phyloP scores from a whole-genome alignment of 352 stramenopile genomes.

The Pythium aquatile region DNA sequence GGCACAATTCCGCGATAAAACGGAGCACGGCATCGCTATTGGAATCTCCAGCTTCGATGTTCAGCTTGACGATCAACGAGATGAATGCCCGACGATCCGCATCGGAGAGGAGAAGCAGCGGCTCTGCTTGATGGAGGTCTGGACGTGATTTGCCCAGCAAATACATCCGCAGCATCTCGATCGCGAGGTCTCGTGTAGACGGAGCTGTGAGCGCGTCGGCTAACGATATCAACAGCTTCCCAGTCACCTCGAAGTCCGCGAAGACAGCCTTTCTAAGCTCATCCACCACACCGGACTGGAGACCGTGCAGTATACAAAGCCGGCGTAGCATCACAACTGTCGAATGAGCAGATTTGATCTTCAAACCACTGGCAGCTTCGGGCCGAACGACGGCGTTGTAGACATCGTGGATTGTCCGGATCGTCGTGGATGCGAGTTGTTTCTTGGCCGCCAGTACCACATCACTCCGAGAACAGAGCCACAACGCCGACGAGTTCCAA shows the following conservation, averaged over 20 bases:
- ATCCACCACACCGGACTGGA: neutral
- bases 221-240: constrained; percentile 20
- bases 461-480: constrained; percentile 52
- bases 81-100: constrained; percentile 12
- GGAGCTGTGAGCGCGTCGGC: neutral
- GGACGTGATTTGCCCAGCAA: neutral
- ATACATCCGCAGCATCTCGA: neutral
- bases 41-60: neutral
- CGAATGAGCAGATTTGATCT: constrained; percentile 1
- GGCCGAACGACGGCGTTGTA: neutral
- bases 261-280: constrained; percentile 1
- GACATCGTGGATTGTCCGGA: constrained; percentile 1
- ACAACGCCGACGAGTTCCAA: constrained; percentile 44
- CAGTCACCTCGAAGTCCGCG: neutral
- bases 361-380: neutral
- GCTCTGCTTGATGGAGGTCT: neutral
- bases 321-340: neutral
- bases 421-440: neutral
- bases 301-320: constrained; percentile 14
- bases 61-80: constrained; percentile 7
- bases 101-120: constrained; percentile 4
- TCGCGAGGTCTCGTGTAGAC: neutral
- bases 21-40: neutral
- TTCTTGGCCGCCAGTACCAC: constrained; percentile 29
- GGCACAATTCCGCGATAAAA: constrained; percentile 6